These are phyloP conservation scores for Zygosaccharomyces siamensis DNA, from an alignment of 805 yeast species.

Conservation along the genomic window DNA sequence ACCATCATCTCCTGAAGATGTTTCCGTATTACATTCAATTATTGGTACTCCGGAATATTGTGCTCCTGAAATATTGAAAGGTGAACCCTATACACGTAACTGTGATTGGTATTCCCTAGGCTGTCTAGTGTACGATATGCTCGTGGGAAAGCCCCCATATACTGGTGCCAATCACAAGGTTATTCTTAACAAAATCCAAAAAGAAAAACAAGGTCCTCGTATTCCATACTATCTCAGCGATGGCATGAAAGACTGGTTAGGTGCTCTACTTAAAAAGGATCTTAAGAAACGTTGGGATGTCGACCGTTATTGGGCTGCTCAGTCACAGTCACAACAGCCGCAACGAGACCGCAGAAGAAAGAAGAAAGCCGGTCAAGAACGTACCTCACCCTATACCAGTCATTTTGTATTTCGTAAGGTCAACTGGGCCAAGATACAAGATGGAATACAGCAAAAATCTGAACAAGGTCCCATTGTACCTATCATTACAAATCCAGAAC, in stretches of 20 bases:
- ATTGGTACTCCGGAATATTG: slow-evolving; percentile 46
- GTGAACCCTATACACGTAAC: slow-evolving; percentile 67
- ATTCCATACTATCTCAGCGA: slow-evolving; percentile 72
- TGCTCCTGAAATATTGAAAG: slow-evolving; percentile 85
- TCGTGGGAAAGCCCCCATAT: slow-evolving; percentile 85
- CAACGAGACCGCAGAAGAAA: slow-evolving; percentile 22
- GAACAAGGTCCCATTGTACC: slow-evolving; percentile 78
- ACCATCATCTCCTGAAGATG: slow-evolving; percentile 18
- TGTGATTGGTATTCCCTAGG: slow-evolving; percentile 95
- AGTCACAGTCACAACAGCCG: slow-evolving; percentile 10
- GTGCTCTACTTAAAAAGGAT: slow-evolving; percentile 61
- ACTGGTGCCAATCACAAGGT: slow-evolving; percentile 75
- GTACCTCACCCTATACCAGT: slow-evolving; percentile 42
- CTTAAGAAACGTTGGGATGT: slow-evolving; percentile 62
- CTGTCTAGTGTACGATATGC: slow-evolving; percentile 70
- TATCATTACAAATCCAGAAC: slow-evolving; percentile 67
- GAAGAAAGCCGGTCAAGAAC: slow-evolving; percentile 29
- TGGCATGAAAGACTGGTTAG: slow-evolving; percentile 73
- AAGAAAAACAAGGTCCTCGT: slow-evolving; percentile 50
- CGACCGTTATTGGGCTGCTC: slow-evolving; percentile 45
- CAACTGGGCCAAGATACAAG: slow-evolving; percentile 58
- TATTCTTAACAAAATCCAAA: slow-evolving; percentile 67
- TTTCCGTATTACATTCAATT: slow-evolving; percentile 36
- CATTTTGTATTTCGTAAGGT: slow-evolving; percentile 76
- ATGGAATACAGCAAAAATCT: slow-evolving; percentile 40